Conservation (phyloP, 106 monocot species). For the Platanthera guangdongensis region DNA sequence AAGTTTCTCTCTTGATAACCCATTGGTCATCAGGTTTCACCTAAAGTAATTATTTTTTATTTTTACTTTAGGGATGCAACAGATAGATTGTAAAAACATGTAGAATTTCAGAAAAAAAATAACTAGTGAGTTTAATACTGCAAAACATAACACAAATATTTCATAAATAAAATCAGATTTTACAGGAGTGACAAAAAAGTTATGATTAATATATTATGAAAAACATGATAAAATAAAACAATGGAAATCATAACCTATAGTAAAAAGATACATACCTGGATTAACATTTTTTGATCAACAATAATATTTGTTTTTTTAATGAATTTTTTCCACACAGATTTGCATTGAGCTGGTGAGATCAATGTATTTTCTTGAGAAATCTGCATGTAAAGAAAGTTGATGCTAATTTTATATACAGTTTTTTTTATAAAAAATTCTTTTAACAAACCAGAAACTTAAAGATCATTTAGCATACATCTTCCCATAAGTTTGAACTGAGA, state of each 20-base stretch:
- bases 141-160: too few species aligned
- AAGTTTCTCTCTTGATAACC: too few species aligned
- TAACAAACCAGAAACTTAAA: neutral
- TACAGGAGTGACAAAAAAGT: neutral
- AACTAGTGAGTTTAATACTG: too few species aligned
- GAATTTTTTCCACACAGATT: constrained; percentile 60
- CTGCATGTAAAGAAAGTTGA: constrained; percentile 16
- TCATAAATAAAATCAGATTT: neutral
- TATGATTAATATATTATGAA: too few species aligned
- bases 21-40: too few species aligned
- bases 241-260: too few species aligned
- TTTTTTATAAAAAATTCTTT: neutral
- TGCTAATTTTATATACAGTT: neutral
- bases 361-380: constrained; percentile 32
- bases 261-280: constrained; percentile 24
- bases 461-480: neutral
- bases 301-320: constrained; percentile 36
- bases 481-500: too few species aligned
- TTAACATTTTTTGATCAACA: constrained; percentile 45
- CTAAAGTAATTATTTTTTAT: too few species aligned
- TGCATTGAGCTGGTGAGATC: constrained; percentile 57
- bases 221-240: too few species aligned
- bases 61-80: too few species aligned
- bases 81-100: too few species aligned
- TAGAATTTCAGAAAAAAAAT: too few species aligned